Evolutionary conservation across 257 asterid species (phyloP), one percentile per base, ranked within the genome.

Genomic region (Agastache rugosa): DNA sequence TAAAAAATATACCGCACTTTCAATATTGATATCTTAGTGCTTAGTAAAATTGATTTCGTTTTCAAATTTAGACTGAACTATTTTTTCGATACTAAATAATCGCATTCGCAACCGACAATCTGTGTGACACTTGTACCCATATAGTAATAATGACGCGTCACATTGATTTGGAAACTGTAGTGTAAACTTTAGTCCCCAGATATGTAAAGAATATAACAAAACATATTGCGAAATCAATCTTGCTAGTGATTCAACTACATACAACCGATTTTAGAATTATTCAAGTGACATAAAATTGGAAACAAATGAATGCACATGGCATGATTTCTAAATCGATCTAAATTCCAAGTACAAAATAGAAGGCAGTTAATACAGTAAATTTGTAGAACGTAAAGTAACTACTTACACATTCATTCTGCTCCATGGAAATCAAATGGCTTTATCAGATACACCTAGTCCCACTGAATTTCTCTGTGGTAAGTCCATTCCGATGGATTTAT

Each of bases 401-500:
- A 62, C 48, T 34, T 35, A 39, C 51, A 63, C 69, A 63, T 37
- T 19, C 69, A n/a, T 34, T 62, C 48, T 35, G 29, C 68, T 35
- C 27, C 15, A 62, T 62, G 29, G 4, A 29, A 59, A 34, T 11
- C 1, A 60, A 14, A 29, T 14, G 37, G 41, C 22, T 11, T 39
- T 16, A 29, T 27, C 41, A 50, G 34, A 55, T 1, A 37, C 31
- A 19, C 10, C 69, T 63, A 63, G 53, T 39, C 69, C 69, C 69
- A 63, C 69, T 63, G 51, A 63, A 63, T 63, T 22, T 63, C 15
- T 37, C 69, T 39, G 69, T 63, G 69, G 51, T 9, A 63, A 22
- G 69, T 63, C 69, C 69, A 63, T 20, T 70, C 45, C 20, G 95
- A 68, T 4, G 80, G 37, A 66, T 88, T 89, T 6, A 71, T 0